Evolutionary conservation across 1,139 yeast species (phyloP), one percentile per base, ranked within the genome.

Genomic region (Yamadazyma friedrichii): DNA sequence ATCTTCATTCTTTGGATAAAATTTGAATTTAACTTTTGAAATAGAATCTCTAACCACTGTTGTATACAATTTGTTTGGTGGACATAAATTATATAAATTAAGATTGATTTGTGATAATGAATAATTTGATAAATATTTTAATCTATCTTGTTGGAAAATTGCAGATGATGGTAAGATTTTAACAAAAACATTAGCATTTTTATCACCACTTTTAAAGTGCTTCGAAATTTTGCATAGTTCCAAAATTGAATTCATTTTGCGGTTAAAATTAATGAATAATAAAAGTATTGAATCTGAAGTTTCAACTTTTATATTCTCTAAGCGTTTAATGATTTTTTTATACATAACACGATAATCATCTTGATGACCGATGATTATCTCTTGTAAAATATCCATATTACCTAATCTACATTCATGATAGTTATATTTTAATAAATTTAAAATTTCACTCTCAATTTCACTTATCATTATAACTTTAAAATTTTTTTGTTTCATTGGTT

Each of bases 51-150:
- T 68, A 4, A 74, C 71, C 32, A 78, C 56, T 6, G 66, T 67
- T 2, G 79, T 64, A 41, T 62, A 70, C n/a, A 69, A 59, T 16
- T 27, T 30, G n/a, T 53, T 46, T 39, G 24, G 40, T 1, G 82
- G 81, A 44, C 83, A 64, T 41, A 67, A 65, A 54, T 87, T 87
- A 62, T 88, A 91, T 3, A 88, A 61, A 26, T 76, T 71, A 56
- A 85, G 62, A 2, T 89, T 74, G 6, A 86, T 49, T 39, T 71
- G 71, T 2, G 79, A 64, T 30, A 81, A 56, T 28, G 66, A 67
- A 36, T 62, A 60, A 43, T 70, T 75, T 3, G 89, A 76, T 1
- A 79, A 64, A 24, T 79, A 64, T 11, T 74, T 70, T 25, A 74
- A 55, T 17, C 31, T 31, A 2, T 73, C 64, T 13, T 74, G 74